Evolutionary conservation across 495 filamentous ascomycete species (phyloP).

Genomic region (Geoglossum glabrum): DNA sequence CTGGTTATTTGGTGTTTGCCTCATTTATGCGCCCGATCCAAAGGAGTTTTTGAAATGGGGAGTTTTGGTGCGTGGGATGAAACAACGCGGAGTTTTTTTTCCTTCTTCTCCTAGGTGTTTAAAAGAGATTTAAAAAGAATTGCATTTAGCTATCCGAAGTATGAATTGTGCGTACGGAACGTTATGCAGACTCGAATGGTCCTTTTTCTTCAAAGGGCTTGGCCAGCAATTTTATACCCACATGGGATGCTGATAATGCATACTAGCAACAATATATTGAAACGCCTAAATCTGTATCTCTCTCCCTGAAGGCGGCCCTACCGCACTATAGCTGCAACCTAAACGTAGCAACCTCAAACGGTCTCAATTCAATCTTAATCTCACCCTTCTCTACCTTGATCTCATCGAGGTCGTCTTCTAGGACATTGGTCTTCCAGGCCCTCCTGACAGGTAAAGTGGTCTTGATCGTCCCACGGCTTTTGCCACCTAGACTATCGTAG

Average conservation of each 20-base stretch:
- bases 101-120: too few species aligned
- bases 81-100: too few species aligned
- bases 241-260: too few species aligned
- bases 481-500: slow-evolving; percentile 84
- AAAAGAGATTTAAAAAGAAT: too few species aligned
- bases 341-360: slow-evolving; percentile 83
- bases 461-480: slow-evolving; percentile 41
- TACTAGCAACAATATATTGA: too few species aligned
- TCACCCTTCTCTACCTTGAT: slow-evolving; percentile 26
- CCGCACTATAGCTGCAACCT: slow-evolving; percentile 38
- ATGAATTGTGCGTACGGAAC: too few species aligned
- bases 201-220: too few species aligned
- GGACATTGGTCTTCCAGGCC: slow-evolving; percentile 60
- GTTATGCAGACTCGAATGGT: too few species aligned
- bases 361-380: slow-evolving; percentile 45
- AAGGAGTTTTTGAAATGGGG: not conserved
- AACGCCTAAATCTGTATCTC: too few species aligned
- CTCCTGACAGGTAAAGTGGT: slow-evolving; percentile 49
- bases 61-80: not conserved
- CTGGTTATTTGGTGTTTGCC: too few species aligned
- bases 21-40: not conserved
- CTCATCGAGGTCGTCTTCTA: slow-evolving; percentile 52
- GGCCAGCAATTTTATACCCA: too few species aligned
- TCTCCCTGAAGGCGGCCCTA: not conserved
- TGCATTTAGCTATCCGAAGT: too few species aligned